These are phyloP conservation scores for Colletotrichum echinochloae DNA, from an alignment of 2,329 filamentous ascomycete genomes.

Conservation along the genomic window DNA sequence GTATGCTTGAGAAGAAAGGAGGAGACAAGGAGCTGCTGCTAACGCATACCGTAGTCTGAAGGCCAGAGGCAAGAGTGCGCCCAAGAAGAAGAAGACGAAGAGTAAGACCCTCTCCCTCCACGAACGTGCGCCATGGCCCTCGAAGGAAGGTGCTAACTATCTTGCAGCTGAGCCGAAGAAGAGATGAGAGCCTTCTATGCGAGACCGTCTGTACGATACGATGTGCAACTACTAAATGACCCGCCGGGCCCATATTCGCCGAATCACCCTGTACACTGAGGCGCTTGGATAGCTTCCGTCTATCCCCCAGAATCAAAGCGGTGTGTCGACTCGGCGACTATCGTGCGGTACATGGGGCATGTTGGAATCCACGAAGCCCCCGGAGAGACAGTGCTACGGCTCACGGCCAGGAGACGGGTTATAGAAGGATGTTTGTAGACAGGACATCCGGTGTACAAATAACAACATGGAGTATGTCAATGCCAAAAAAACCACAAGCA, in stretches of 20 bases:
- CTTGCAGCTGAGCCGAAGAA: conserved; percentile 57
- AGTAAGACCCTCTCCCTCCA: conserved; percentile 19
- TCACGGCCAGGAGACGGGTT: background rate
- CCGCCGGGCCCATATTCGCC: background rate
- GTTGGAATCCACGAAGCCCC: background rate
- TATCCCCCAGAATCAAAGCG: background rate
- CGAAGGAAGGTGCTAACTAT: conserved; percentile 46
- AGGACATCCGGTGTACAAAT: conserved; percentile 21
- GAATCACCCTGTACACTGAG: background rate
- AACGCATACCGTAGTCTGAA: conserved; percentile 68
- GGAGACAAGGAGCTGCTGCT: background rate
- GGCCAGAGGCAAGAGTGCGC: conserved; percentile 84
- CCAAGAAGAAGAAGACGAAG: conserved; percentile 84
- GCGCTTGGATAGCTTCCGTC: background rate
- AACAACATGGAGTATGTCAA: conserved; percentile 13
- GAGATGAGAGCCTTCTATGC: conserved; percentile 41
- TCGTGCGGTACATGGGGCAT: background rate
- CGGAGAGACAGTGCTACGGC: background rate
- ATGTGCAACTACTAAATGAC: conserved; percentile 24
- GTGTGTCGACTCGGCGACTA: background rate
- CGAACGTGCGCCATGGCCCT: too few species aligned
- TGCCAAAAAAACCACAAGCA: background rate
- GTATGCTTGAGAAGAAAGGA: conserved; percentile 54
- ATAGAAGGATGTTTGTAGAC: background rate
- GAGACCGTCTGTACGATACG: conserved; percentile 31